Evolutionary conservation across 306 rosid genomes (phyloP), one percentile per base, ranked within the genome.

Genomic region (Prunus armeniaca): DNA sequence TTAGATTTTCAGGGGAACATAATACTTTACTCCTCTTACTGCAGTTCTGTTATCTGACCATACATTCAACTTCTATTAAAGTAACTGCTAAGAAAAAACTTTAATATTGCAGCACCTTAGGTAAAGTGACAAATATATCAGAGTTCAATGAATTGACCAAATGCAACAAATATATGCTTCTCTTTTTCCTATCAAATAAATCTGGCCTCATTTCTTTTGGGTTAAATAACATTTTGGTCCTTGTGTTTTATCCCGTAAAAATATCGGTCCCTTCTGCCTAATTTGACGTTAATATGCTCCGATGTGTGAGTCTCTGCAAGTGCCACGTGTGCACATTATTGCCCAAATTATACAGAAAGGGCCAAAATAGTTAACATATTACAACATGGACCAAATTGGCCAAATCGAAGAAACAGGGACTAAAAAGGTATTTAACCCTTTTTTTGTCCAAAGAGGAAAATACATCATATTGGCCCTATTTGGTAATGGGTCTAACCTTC

Each of bases 1-100:
- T 81, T 72, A 78, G 49, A 71, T 76, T 69, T 80, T 69, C 68
- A 65, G 60, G 22, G 24, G 24, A 69, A 62, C 14, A 57, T 24
- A 43, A 25, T 72, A 55, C 20, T 27, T 43, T 41, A n/a, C 76
- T 41, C 76, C 67, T 62, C 45, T 25, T 14, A 28, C 18, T 28
- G 43, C 45, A 28, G 65, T 22, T 11, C 52, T 47, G 15, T 47
- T 25, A 60, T 60, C 62, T 56, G 28, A 20, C n/a, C 38, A 11
- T 12, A 25, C 19, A 25, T 25, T 63, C 14, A 65, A 65, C 49
- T 32, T 65, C 47, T 34, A 65, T 34, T 19, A 65, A 65, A 65
- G 46, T 18, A 10, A 63, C 67, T 14, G 20, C 67, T 14, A 63
- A 15, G 45, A 28, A 63, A 20, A 25, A 60, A 60, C 34, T 60